phyloP scores from a whole-genome alignment of 495 filamentous ascomycete genomes.

The Tuber umbilicatum region DNA sequence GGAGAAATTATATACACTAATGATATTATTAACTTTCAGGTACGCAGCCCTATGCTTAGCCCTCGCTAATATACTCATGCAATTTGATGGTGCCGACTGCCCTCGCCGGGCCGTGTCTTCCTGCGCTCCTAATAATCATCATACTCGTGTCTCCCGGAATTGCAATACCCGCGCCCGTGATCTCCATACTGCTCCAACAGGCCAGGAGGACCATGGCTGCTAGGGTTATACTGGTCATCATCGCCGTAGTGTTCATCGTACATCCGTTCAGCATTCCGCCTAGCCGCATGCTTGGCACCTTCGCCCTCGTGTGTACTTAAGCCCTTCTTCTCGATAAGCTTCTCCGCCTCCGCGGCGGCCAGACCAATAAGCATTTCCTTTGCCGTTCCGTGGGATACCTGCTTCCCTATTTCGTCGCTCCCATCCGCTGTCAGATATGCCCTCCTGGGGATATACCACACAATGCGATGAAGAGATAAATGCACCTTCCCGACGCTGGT shows the following conservation, averaged over 20 bases:
- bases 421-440: neutral
- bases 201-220: constrained; percentile 9
- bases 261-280: constrained; percentile 57
- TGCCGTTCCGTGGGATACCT: constrained; percentile 58
- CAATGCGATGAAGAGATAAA: neutral
- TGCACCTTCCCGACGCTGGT: constrained; percentile 63
- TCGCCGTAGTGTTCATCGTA: constrained; percentile 56
- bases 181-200: neutral
- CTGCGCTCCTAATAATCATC: neutral
- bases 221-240: constrained; percentile 47
- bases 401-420: constrained; percentile 56
- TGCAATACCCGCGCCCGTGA: neutral
- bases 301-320: constrained; percentile 62
- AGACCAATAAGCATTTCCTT: constrained; percentile 69
- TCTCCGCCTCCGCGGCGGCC: constrained; percentile 70
- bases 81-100: neutral
- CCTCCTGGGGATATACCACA: neutral
- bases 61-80: neutral
- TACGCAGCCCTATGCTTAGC: neutral
- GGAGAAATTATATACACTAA: neutral
- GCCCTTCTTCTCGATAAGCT: constrained; percentile 71
- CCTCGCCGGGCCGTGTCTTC: neutral
- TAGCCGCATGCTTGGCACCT: constrained; percentile 60
- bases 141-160: neutral
- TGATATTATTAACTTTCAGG: neutral